Evolutionary conservation across 164 flowering plant species (phyloP), one percentile per base, ranked within the genome.

Genomic region (Umbellularia californica): DNA sequence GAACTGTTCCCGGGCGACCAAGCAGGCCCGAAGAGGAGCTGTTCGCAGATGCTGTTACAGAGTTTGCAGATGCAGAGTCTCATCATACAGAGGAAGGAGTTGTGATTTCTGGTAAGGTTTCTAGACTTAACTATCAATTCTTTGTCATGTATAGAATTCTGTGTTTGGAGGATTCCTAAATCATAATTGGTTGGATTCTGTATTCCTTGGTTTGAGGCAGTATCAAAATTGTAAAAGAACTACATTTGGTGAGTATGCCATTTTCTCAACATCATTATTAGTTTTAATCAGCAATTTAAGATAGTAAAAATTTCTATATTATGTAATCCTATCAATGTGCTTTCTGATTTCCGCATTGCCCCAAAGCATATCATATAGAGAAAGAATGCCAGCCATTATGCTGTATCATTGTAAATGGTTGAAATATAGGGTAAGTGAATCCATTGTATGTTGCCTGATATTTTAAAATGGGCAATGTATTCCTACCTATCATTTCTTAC

Each of bases 31-130:
- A 85, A 79, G 89, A 88, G 50, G 97, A 90, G 3, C 79, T 81
- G 33, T 92, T 89, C 67, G 17, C 90, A 0, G 98, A 90, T 83
- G 95, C 98, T 20, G 87, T 65, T 23, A 52, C 85, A 1, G 93
- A 92, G 22, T 92, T 90, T 81, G 23, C 79, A 0, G 91, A 90
- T 65, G 27, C 79, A 70, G 82, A 77, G 14, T 25, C 71, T 14
- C 70, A 73, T 70, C 35, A 72, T 0, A 81, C n/a, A 55, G 7
- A 3, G 60, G 60, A 55, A 55, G 60, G n/a, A 15, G 60, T 55
- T 15, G n/a, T 17, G 17, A 20, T 55, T 55, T 15, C 60, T 15
- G 60, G 60, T 55, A 14, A 55, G n/a, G 2, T 55, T 55, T 55
- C 60, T 55, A 1, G 5, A 20, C 60, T 55, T 41, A 41, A 41